A percentile compares a stretch with the other conserved stretches of the same genome.
Evolutionary conservation across 352 stramenopile genomes (phyloP).

Genomic region (Globisporangium heterothallicum): DNA sequence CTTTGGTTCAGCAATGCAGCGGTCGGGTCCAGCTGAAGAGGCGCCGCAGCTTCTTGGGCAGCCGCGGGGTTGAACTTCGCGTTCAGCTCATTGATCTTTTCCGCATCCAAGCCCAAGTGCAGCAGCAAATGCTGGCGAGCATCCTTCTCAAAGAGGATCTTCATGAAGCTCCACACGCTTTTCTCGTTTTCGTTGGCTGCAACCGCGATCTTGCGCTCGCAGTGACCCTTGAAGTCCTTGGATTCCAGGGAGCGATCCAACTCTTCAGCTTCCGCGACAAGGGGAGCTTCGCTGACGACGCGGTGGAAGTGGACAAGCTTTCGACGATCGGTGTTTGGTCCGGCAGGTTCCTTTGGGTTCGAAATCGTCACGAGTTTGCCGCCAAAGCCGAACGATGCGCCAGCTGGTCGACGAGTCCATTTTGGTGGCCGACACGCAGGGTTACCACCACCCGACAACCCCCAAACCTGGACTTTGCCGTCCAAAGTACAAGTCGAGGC

Average conservation of each 20-base stretch:
- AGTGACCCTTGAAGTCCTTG: slow-evolving; percentile 92
- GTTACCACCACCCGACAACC: slow-evolving; percentile 70
- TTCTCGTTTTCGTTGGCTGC: slow-evolving; percentile 59
- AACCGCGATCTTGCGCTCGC: slow-evolving; percentile 79
- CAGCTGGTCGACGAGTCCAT: slow-evolving; percentile 90
- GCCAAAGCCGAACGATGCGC: slow-evolving; percentile 96
- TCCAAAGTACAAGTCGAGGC: slow-evolving; percentile 96
- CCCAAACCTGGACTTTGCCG: slow-evolving; percentile 95
- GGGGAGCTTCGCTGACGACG: slow-evolving; percentile 65
- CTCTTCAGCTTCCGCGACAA: slow-evolving; percentile 84
- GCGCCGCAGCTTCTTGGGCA: slow-evolving; percentile 19
- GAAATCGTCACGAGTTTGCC: slow-evolving; percentile 91
- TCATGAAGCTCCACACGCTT: slow-evolving; percentile 90
- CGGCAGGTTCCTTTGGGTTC: slow-evolving; percentile 50
- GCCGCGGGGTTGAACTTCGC: slow-evolving; percentile 67
- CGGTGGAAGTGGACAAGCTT: slow-evolving; percentile 79
- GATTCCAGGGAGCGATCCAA: slow-evolving; percentile 89
- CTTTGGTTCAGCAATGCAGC: slow-evolving; percentile 51
- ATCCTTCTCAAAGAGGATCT: slow-evolving; percentile 94
- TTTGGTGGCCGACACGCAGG: slow-evolving; percentile 88
- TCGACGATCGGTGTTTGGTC: slow-evolving; percentile 50
- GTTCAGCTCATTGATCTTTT: slow-evolving; percentile 87
- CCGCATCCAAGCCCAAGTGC: slow-evolving; percentile 92
- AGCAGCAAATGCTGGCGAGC: slow-evolving; percentile 92
- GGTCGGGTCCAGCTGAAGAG: slow-evolving; percentile 35